phyloP scores from a whole-genome alignment of 2,329 filamentous ascomycete species.

The Penicillium concentricum region DNA sequence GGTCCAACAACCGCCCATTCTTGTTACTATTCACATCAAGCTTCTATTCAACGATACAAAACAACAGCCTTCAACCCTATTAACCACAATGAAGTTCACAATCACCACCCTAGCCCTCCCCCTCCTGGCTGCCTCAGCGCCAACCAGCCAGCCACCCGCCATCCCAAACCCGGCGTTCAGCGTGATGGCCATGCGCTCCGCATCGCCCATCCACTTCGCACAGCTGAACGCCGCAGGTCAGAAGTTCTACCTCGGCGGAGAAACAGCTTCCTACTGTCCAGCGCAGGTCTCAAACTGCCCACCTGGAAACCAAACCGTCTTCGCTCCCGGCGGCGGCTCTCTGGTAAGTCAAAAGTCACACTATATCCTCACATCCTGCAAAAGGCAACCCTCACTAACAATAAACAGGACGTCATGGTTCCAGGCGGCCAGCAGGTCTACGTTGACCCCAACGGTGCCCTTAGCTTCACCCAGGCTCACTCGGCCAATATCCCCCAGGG shows the following conservation, averaged over 20 bases:
- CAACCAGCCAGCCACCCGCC: slow-evolving; percentile 10
- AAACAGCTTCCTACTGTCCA: slow-evolving; percentile 53
- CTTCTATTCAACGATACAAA: background rate
- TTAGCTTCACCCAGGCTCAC: slow-evolving; percentile 60
- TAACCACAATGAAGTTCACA: slow-evolving; percentile 28
- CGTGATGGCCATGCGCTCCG: slow-evolving; percentile 48
- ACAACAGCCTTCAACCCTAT: background rate
- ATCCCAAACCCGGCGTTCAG: slow-evolving; percentile 36
- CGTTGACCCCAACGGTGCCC: slow-evolving; percentile 53
- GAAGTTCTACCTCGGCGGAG: slow-evolving; percentile 52
- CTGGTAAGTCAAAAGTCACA: slow-evolving; percentile 33
- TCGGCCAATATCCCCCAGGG: slow-evolving; percentile 54
- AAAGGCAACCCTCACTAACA: slow-evolving; percentile 20
- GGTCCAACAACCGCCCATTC: background rate
- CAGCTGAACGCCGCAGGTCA: slow-evolving; percentile 49
- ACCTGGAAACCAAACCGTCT: slow-evolving; percentile 48
- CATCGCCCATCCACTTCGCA: slow-evolving; percentile 51
- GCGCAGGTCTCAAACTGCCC: slow-evolving; percentile 41
- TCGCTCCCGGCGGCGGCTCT: slow-evolving; percentile 41
- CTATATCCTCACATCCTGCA: background rate
- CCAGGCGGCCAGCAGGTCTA: slow-evolving; percentile 65
- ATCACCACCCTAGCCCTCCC: slow-evolving; percentile 26
- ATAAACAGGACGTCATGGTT: slow-evolving; percentile 50
- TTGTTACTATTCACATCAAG: background rate
- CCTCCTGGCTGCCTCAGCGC: slow-evolving; percentile 28